A percentile compares a stretch with the other conserved stretches of the same genome.
These are phyloP conservation scores for Spergularia azorica DNA, from an alignment of 179 eudicot genomes.

Conservation along the genomic window DNA sequence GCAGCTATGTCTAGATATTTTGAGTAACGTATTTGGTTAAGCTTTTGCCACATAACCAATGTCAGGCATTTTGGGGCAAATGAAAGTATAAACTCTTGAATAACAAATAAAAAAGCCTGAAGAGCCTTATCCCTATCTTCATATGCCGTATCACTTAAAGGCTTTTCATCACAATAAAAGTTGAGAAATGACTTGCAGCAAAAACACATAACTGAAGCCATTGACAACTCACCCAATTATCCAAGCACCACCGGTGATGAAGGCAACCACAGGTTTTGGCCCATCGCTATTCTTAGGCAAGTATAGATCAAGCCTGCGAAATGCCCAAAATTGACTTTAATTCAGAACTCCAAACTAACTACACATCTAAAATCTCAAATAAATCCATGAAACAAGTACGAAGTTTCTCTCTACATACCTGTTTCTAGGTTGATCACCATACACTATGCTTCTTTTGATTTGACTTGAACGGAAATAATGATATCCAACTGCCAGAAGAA, in stretches of 20 bases:
- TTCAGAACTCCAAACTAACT: not conserved
- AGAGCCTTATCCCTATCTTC: not conserved
- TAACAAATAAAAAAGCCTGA: not conserved
- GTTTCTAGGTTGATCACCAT: constrained; percentile 87
- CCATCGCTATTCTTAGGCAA: constrained; percentile 72
- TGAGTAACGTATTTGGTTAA: not conserved
- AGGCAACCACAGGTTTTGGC: constrained; percentile 92
- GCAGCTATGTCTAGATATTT: too few species aligned
- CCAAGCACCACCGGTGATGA: constrained; percentile 99
- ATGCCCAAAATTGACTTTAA: constrained; percentile 20
- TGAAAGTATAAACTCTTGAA: not conserved
- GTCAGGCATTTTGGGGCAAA: not conserved
- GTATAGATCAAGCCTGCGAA: constrained; percentile 87
- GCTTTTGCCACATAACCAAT: too few species aligned
- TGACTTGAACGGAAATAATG: constrained; percentile 77
- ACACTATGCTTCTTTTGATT: constrained; percentile 72
- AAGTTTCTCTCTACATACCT: constrained; percentile 40
- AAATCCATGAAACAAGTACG: not conserved
- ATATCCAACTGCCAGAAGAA: constrained; percentile 70
- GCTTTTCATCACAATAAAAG: not conserved
- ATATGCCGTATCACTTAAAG: not conserved
- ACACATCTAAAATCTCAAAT: not conserved
- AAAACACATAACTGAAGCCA: not conserved
- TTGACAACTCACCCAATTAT: constrained; percentile 76
- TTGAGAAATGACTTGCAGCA: not conserved